A percentile compares a stretch with the other conserved stretches of the same genome.
Conservation (phyloP, 441 rosid species). For the Pelargonium australe region DNA sequence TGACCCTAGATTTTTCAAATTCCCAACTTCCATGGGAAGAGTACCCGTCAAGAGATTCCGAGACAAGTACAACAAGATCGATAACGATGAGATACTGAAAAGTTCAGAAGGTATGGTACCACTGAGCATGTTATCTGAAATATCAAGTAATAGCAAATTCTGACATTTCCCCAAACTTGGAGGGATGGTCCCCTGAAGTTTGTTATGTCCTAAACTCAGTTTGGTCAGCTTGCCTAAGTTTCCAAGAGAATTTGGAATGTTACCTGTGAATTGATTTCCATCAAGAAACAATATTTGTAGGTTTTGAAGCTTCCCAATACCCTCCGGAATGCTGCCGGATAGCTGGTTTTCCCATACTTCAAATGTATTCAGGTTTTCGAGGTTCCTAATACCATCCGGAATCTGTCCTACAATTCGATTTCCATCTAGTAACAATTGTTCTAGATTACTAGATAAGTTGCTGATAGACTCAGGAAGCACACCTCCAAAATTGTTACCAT, state of each 20-base stretch:
- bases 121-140: constrained; percentile 15
- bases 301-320: constrained; percentile 10
- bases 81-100: constrained; percentile 5
- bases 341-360: constrained; percentile 1
- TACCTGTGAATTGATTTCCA: constrained; percentile 14
- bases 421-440: background rate
- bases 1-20: background rate
- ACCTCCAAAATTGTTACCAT: constrained; percentile 16
- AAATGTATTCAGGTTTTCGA: background rate
- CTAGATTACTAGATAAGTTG: constrained; percentile 19
- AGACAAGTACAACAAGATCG: background rate
- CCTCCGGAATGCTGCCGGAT: constrained; percentile 9
- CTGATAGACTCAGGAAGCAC: constrained; percentile 16
- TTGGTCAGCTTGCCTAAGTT: background rate
- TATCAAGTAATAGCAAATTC: background rate
- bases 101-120: constrained; percentile 21
- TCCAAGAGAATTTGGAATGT: constrained; percentile 17
- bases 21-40: constrained; percentile 17
- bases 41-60: constrained; percentile 15
- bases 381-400: constrained; percentile 10
- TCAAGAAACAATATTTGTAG: background rate
- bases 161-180: constrained; percentile 12
- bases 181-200: constrained; percentile 18
- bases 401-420: constrained; percentile 17
- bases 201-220: constrained; percentile 2